phyloP scores from a whole-genome alignment of 2,329 filamentous ascomycete species.

The Daldinia eschscholtzii region DNA sequence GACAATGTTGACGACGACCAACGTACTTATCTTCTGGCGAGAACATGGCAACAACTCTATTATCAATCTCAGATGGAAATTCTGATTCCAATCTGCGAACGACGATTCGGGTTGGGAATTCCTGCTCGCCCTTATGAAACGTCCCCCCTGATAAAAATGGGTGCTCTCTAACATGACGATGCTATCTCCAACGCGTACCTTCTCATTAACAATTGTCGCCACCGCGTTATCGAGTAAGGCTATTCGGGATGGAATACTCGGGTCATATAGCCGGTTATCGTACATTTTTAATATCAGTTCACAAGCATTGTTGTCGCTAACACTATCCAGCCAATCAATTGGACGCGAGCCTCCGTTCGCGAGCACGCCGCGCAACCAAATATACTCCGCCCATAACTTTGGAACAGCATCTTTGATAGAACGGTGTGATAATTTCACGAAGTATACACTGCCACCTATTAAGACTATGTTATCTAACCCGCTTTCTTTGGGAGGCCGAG shows the following conservation, averaged over 20 bases:
- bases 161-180: not conserved
- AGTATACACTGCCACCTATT: slow-evolving; percentile 1
- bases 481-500: not conserved
- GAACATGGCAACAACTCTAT: not conserved
- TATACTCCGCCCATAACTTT: slow-evolving; percentile 1
- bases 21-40: not conserved
- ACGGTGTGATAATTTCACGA: not conserved
- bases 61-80: not conserved
- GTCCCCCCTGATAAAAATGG: not conserved
- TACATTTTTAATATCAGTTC: not conserved
- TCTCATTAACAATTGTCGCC: slow-evolving; percentile 6
- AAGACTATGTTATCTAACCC: no score
- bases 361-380: not conserved
- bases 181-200: slow-evolving; percentile 6
- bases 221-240: not conserved
- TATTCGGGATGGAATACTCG: not conserved
- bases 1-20: slow-evolving; percentile 7
- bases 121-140: not conserved
- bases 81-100: not conserved
- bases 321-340: not conserved
- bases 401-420: not conserved
- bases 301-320: not conserved
- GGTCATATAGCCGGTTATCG: not conserved
- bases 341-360: not conserved
- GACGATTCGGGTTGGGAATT: not conserved